A percentile compares a stretch with the other conserved stretches of the same genome.
Conservation (phyloP, 345 rosid species). For the Eucalyptus virginea region DNA sequence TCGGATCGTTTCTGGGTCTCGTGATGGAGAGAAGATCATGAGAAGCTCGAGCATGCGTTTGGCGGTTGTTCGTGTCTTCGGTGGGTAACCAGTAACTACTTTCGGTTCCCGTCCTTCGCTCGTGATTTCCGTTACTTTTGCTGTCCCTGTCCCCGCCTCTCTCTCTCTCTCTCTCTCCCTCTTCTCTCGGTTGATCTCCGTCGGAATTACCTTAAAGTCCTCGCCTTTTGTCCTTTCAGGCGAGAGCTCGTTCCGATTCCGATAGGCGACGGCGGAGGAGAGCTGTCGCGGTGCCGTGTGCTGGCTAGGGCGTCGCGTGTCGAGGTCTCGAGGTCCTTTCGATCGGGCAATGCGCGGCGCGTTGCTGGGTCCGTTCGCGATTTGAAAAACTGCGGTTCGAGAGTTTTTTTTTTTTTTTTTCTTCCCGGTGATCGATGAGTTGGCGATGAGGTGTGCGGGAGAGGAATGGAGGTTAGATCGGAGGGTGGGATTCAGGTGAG, state of each 20-base stretch:
- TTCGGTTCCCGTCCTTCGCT: background rate
- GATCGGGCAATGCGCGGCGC: background rate
- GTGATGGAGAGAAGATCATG: background rate
- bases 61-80: background rate
- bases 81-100: background rate
- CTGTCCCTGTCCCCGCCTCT: background rate
- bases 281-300: background rate
- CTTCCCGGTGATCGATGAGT: conserved; percentile 19
- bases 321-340: background rate
- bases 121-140: background rate
- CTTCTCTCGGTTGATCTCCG: background rate
- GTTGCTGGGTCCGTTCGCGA: background rate
- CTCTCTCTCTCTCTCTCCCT: background rate
- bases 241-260: background rate
- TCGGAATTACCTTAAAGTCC: background rate
- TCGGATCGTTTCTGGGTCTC: background rate
- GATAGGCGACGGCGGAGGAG: background rate
- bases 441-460: conserved; percentile 52
- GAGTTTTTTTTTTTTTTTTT: background rate
- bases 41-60: background rate
- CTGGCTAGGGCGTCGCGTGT: background rate
- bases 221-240: background rate
- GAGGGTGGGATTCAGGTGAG: conserved; percentile 25
- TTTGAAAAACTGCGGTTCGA: background rate
- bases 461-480: conserved; percentile 79